Evolutionary conservation across 805 yeast genomes (phyloP).

Genomic region (Lipomyces orientalis): DNA sequence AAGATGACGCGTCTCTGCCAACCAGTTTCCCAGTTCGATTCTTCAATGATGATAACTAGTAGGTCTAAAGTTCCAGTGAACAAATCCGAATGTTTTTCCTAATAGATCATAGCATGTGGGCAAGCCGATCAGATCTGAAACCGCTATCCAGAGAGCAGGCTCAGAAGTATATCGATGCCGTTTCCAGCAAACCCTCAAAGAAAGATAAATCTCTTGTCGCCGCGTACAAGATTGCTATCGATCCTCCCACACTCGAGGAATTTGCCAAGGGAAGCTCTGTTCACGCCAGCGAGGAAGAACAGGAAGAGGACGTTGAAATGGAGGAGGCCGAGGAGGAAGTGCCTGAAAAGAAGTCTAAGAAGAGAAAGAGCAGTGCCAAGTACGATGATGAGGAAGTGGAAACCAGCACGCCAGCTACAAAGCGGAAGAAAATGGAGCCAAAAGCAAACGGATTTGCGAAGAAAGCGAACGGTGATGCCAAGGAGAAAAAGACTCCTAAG

Average conservation of each 20-base stretch:
- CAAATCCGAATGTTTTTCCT: neutral
- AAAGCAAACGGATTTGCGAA: conserved; percentile 10
- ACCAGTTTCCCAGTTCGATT: conserved; percentile 62
- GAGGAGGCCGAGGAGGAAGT: conserved; percentile 41
- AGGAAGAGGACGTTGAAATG: conserved; percentile 42
- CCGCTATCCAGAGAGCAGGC: conserved; percentile 53
- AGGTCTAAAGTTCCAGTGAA: conserved; percentile 5
- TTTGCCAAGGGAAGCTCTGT: conserved; percentile 40
- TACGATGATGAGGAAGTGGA: conserved; percentile 6
- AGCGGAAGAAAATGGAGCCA: conserved; percentile 11
- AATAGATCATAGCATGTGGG: conserved; percentile 57
- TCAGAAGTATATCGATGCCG: conserved; percentile 46
- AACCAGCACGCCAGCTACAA: conserved; percentile 6
- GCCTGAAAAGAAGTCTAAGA: conserved; percentile 27
- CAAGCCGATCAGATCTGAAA: conserved; percentile 57
- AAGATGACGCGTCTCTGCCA: conserved; percentile 22
- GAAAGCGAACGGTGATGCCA: conserved; percentile 26
- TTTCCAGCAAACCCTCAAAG: conserved; percentile 36
- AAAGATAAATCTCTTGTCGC: conserved; percentile 52
- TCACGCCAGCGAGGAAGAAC: conserved; percentile 44
- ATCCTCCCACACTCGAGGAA: conserved; percentile 57
- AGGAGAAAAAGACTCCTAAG: conserved; percentile 27
- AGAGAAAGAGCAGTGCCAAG: conserved; percentile 36
- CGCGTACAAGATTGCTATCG: conserved; percentile 62
- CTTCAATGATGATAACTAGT: conserved; percentile 71